Evolutionary conservation across 1,139 yeast species (phyloP).

Genomic region (Yamadazyma jaroonii): DNA sequence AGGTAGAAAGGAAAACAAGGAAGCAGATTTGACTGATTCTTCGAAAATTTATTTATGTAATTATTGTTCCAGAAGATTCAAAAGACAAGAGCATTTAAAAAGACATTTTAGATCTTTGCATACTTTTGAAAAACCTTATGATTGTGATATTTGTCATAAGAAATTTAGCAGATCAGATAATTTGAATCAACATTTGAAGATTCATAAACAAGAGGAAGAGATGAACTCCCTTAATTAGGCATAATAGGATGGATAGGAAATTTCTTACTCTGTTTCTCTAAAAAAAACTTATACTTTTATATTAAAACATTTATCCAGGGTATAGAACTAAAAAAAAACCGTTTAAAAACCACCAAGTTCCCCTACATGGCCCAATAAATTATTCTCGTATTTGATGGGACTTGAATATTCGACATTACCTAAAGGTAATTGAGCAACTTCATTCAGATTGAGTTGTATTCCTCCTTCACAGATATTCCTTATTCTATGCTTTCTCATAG

Average conservation of each 20-base stretch:
- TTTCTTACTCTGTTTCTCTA: background rate
- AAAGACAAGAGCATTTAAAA: slow-evolving; percentile 76
- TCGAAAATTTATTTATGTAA: slow-evolving; percentile 43
- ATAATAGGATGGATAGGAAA: too few relatives aligned
- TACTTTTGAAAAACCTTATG: slow-evolving; percentile 73
- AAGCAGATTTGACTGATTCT: slow-evolving; percentile 43
- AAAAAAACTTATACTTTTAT: background rate
- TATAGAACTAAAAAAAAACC: too few relatives aligned
- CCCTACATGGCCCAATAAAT: slow-evolving; percentile 3
- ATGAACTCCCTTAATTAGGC: slow-evolving; percentile 7
- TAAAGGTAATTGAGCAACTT: background rate
- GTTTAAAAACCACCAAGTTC: slow-evolving; percentile 5
- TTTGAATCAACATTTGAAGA: slow-evolving; percentile 70
- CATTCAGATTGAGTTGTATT: slow-evolving; percentile 1
- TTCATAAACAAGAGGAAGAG: slow-evolving; percentile 49
- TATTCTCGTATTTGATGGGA: slow-evolving; percentile 18
- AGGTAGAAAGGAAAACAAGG: slow-evolving; percentile 47
- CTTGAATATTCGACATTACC: slow-evolving; percentile 20
- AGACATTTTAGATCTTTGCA: slow-evolving; percentile 74
- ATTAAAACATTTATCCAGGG: background rate
- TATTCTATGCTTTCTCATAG: slow-evolving; percentile 75
- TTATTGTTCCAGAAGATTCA: slow-evolving; percentile 61
- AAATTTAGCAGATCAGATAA: slow-evolving; percentile 76
- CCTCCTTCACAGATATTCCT: slow-evolving; percentile 81
- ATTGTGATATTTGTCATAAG: slow-evolving; percentile 67